These are phyloP conservation scores for Thymus mandschuricus DNA, from an alignment of 257 asterid genomes.

Conservation along the genomic window DNA sequence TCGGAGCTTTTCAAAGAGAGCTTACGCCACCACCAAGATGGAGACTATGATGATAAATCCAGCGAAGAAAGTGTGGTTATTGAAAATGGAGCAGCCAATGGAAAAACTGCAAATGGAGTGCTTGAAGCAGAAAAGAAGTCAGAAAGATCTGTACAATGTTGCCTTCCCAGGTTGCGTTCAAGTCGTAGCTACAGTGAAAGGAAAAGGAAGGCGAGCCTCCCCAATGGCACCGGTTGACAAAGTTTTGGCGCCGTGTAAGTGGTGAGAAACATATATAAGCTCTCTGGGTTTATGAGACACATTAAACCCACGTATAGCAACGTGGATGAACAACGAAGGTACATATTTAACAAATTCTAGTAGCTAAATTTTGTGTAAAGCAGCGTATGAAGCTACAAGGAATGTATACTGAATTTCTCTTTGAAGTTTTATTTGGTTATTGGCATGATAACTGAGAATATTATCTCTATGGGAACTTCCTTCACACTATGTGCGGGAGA, in stretches of 20 bases:
- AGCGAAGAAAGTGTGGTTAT: slow-evolving; percentile 23
- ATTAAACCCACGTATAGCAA: slow-evolving; percentile 24
- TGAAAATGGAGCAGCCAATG: slow-evolving; percentile 33
- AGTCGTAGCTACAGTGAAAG: slow-evolving; percentile 54
- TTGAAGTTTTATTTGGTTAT: neutral
- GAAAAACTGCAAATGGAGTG: slow-evolving; percentile 37
- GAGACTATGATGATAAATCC: slow-evolving; percentile 29
- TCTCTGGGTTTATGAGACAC: neutral
- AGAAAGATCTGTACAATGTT: slow-evolving; percentile 48
- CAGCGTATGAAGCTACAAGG: neutral
- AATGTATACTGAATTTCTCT: neutral
- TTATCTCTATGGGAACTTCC: neutral
- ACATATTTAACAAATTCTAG: slow-evolving; percentile 23
- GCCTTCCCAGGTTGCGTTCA: slow-evolving; percentile 63
- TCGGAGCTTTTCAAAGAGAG: slow-evolving; percentile 68
- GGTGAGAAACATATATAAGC: slow-evolving; percentile 28
- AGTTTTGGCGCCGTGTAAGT: slow-evolving; percentile 30
- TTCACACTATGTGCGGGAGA: neutral
- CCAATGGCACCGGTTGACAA: slow-evolving; percentile 27
- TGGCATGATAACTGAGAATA: neutral
- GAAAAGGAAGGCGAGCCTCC: slow-evolving; percentile 49
- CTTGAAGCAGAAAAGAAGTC: slow-evolving; percentile 29
- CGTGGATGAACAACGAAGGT: slow-evolving; percentile 34
- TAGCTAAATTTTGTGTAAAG: slow-evolving; percentile 25
- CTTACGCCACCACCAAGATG: slow-evolving; percentile 37